Conservation (phyloP, 78 protist species). For the Paratrimastix pyriformis region DNA sequence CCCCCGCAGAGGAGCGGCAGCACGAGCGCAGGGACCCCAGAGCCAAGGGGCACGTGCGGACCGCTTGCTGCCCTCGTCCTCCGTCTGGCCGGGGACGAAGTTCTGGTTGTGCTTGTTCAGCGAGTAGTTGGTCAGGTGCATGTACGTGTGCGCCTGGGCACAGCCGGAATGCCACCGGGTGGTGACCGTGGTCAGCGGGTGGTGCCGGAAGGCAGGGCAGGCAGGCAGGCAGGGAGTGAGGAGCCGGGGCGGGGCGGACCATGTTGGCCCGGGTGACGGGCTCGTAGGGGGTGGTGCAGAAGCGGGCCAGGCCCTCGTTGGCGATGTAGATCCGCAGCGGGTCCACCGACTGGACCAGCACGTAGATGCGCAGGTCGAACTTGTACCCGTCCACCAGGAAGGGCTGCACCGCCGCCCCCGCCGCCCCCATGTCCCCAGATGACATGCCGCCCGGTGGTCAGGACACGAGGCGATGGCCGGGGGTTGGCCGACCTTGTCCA, state of each 20-base stretch:
- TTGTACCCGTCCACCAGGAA: neutral
- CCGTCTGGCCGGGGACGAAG: neutral
- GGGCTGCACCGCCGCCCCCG: too few relatives aligned
- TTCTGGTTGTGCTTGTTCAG: neutral
- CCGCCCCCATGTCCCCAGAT: too few relatives aligned
- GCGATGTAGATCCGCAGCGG: neutral
- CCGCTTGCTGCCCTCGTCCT: neutral
- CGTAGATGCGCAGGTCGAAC: conserved; percentile 16
- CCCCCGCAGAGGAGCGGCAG: too few relatives aligned
- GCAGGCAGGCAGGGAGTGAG: too few relatives aligned
- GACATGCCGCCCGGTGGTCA: too few relatives aligned
- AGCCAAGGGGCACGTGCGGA: too few relatives aligned
- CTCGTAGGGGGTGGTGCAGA: conserved; percentile 4
- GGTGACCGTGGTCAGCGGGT: too few relatives aligned
- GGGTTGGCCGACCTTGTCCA: neutral
- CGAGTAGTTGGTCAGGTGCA: conserved; percentile 10
- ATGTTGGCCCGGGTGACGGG: neutral
- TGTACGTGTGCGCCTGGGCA: neutral
- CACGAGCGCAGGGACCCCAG: too few relatives aligned
- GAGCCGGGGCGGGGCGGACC: too few relatives aligned
- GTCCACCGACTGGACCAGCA: neutral
- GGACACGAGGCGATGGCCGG: too few relatives aligned
- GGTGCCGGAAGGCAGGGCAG: too few relatives aligned
- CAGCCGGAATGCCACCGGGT: too few relatives aligned
- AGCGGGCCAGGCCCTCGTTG: neutral